Percentiles rank a stretch among this genome's conserved stretches.
Conservation (phyloP, 2,329 filamentous ascomycete species). For the Fusarium musae region DNA sequence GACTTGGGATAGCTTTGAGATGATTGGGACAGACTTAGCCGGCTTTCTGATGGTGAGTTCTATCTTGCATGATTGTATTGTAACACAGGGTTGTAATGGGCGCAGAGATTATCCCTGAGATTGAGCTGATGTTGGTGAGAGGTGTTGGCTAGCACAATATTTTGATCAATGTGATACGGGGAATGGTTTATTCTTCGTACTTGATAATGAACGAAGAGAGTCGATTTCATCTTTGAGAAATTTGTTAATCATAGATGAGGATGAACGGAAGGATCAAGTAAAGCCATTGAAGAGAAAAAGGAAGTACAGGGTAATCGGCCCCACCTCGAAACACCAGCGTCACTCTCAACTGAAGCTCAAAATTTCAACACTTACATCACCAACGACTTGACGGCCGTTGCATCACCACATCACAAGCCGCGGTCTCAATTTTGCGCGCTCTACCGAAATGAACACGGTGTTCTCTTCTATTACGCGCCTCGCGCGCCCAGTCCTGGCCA, state of each 20-base stretch:
- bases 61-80: not conserved
- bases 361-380: constrained; percentile 44
- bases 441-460: constrained; percentile 39
- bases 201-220: not conserved
- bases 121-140: not conserved
- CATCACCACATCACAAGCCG: constrained; percentile 28
- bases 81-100: no score
- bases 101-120: not conserved
- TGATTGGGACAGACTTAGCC: no score
- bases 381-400: constrained; percentile 17
- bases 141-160: no score
- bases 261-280: constrained; percentile 43
- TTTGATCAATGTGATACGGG: not conserved
- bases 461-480: constrained; percentile 47
- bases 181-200: not conserved
- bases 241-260: constrained; percentile 47
- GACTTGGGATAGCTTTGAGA: accelerated
- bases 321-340: constrained; percentile 27
- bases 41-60: no score
- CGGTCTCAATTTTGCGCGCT: constrained; percentile 22
- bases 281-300: not conserved
- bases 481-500: constrained; percentile 45
- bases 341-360: constrained; percentile 40
- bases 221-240: not conserved
- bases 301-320: constrained; percentile 29